Evolutionary conservation across 2,329 filamentous ascomycete genomes (phyloP).

Genomic region (Fusarium sarcochroum): DNA sequence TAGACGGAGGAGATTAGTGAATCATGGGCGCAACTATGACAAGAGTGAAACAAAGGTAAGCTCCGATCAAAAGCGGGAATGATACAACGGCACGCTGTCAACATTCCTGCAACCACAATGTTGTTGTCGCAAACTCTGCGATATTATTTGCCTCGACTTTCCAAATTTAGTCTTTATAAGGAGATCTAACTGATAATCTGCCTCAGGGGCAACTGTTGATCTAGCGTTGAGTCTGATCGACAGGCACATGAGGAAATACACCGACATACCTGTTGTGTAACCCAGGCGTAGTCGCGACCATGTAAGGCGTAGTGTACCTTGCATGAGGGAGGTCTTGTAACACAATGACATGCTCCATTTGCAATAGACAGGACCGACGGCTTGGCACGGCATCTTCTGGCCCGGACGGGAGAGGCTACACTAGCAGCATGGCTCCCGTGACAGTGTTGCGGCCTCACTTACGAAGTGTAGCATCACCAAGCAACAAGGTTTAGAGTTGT

Average conservation of each 20-base stretch:
- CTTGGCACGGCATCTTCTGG: conserved; percentile 21
- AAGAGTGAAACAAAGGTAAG: not conserved
- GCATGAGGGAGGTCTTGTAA: conserved; percentile 13
- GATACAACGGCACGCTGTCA: conserved; percentile 17
- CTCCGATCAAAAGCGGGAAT: conserved; percentile 21
- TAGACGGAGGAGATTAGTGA: conserved; percentile 19
- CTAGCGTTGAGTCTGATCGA: conserved; percentile 21
- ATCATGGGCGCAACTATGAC: conserved; percentile 15
- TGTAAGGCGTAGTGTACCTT: conserved; percentile 1
- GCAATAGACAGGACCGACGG: not conserved
- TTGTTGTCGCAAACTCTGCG: not conserved
- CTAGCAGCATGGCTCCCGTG: conserved; percentile 1
- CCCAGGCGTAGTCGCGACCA: conserved; percentile 1
- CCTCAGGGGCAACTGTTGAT: not conserved
- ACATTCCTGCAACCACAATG: conserved; percentile 16
- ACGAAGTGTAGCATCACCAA: not conserved
- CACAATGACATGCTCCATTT: not conserved
- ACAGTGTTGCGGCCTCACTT: not conserved
- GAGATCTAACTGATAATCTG: not conserved
- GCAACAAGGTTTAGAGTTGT: not conserved
- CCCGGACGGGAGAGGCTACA: conserved; percentile 1
- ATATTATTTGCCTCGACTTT: not conserved
- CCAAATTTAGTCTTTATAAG: not conserved
- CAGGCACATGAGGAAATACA: conserved; percentile 20
- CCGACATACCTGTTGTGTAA: conserved; percentile 12